Percentiles rank a stretch among this genome's conserved stretches.
phyloP scores from a whole-genome alignment of 768 basidiomycete species.

The Baorangia bicolor region DNA sequence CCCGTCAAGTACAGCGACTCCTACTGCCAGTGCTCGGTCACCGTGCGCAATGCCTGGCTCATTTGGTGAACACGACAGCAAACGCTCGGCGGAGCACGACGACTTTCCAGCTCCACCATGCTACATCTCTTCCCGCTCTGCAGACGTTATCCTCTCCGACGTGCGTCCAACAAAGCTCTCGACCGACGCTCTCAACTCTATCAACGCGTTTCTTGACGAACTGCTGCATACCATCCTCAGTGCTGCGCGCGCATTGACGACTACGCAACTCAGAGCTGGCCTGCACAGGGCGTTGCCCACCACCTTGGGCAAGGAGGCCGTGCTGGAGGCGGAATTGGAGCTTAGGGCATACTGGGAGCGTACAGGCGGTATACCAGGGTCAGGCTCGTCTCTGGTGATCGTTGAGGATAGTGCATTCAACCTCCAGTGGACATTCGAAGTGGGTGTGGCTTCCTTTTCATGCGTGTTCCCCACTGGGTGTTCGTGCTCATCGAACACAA shows the following conservation, averaged over 20 bases:
- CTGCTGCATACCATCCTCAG: slow-evolving; percentile 71
- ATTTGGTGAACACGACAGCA: slow-evolving; percentile 38
- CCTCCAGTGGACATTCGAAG: slow-evolving; percentile 76
- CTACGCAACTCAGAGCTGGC: slow-evolving; percentile 70
- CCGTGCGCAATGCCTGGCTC: slow-evolving; percentile 44
- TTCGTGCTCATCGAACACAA: slow-evolving; percentile 9
- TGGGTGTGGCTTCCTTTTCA: slow-evolving; percentile 27
- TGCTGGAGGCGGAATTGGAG: slow-evolving; percentile 92
- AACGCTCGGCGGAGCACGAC: slow-evolving; percentile 11
- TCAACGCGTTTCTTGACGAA: slow-evolving; percentile 86
- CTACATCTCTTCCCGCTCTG: slow-evolving; percentile 81
- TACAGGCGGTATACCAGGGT: slow-evolving; percentile 42
- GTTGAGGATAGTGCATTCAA: slow-evolving; percentile 62
- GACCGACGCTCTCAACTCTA: slow-evolving; percentile 67
- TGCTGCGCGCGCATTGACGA: slow-evolving; percentile 64
- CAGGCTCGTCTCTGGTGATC: slow-evolving; percentile 27
- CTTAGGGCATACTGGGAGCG: slow-evolving; percentile 86
- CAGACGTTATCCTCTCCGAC: slow-evolving; percentile 90
- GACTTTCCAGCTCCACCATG: slow-evolving; percentile 46
- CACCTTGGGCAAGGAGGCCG: slow-evolving; percentile 84
- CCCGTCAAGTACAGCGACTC: background rate
- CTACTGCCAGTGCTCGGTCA: slow-evolving; percentile 11
- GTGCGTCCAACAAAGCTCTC: slow-evolving; percentile 88
- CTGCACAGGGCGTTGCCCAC: slow-evolving; percentile 74
- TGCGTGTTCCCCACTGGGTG: background rate